Evolutionary conservation across 805 yeast genomes (phyloP).

Genomic region (Teunomyces kruisii): DNA sequence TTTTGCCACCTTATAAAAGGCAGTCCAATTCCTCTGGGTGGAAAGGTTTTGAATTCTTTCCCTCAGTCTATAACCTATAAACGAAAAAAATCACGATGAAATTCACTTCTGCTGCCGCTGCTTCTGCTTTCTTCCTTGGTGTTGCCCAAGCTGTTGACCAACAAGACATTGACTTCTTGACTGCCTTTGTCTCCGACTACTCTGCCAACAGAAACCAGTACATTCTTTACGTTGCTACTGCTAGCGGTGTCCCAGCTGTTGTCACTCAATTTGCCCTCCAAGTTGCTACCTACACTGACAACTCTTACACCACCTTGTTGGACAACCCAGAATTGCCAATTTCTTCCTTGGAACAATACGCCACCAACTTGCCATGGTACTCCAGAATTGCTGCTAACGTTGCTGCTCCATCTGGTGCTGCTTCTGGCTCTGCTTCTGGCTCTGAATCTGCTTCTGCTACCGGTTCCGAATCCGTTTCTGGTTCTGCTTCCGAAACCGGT

Average conservation of each 20-base stretch:
- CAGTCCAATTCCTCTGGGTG: neutral
- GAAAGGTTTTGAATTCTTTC: neutral
- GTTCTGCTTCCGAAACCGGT: slow-evolving; percentile 8
- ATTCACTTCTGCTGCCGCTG: slow-evolving; percentile 11
- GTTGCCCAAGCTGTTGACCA: slow-evolving; percentile 17
- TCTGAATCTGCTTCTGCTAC: slow-evolving; percentile 8
- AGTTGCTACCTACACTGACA: slow-evolving; percentile 42
- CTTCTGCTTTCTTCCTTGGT: slow-evolving; percentile 16
- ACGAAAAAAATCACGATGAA: slow-evolving; percentile 19
- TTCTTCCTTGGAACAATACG: slow-evolving; percentile 26
- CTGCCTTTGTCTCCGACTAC: slow-evolving; percentile 39
- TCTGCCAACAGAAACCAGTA: slow-evolving; percentile 30
- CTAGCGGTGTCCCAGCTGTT: slow-evolving; percentile 23
- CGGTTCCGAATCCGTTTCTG: slow-evolving; percentile 6
- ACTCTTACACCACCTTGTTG: slow-evolving; percentile 44
- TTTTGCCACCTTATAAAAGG: neutral
- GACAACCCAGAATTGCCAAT: slow-evolving; percentile 23
- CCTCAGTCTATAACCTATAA: neutral
- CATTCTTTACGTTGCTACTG: slow-evolving; percentile 28
- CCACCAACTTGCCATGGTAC: slow-evolving; percentile 41
- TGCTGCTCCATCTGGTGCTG: slow-evolving; percentile 5
- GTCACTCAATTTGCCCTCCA: slow-evolving; percentile 30
- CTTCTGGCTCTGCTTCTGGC: slow-evolving; percentile 8
- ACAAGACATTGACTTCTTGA: slow-evolving; percentile 25
- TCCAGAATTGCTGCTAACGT: slow-evolving; percentile 16